Conservation (phyloP, 1,284 basidiomycete species). For the Papiliotrema terrestris region DNA sequence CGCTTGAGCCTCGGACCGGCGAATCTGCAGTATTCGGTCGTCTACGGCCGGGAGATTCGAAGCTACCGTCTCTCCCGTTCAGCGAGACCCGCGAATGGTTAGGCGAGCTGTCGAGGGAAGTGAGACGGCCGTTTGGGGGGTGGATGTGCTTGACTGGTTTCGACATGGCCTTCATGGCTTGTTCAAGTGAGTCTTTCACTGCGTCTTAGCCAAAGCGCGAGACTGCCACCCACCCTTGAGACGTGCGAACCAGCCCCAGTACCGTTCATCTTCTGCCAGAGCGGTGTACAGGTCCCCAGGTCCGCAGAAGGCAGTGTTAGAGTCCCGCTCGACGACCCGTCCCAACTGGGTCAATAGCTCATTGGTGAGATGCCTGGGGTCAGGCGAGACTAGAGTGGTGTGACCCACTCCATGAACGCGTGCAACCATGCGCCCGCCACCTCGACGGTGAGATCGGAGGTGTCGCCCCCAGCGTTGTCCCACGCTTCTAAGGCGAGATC, state of each 20-base stretch:
- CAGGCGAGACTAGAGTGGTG: conserved; percentile 1
- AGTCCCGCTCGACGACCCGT: conserved; percentile 76
- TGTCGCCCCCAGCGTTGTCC: conserved; percentile 40
- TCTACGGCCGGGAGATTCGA: background rate
- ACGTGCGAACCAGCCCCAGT: conserved; percentile 77
- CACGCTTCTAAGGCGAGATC: conserved; percentile 24
- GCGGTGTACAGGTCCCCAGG: conserved; percentile 77
- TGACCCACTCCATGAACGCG: conserved; percentile 80
- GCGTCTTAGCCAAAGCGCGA: background rate
- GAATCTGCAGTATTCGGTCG: background rate
- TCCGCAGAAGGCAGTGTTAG: conserved; percentile 63
- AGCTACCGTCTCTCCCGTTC: background rate
- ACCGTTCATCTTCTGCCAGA: conserved; percentile 77
- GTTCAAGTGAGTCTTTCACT: conserved; percentile 35
- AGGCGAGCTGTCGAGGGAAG: conserved; percentile 3
- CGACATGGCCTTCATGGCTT: conserved; percentile 10
- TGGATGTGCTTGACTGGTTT: conserved; percentile 6
- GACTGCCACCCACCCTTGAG: conserved; percentile 64
- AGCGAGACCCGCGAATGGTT: background rate
- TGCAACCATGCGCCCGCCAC: conserved; percentile 84
- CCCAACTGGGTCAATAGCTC: conserved; percentile 70
- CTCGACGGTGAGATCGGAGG: conserved; percentile 52
- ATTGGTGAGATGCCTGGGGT: conserved; percentile 59
- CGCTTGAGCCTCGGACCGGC: background rate
- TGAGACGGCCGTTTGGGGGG: conserved; percentile 9